Conservation (phyloP, 2,329 filamentous ascomycete genomes). For the Colletotrichum eremochloae region DNA sequence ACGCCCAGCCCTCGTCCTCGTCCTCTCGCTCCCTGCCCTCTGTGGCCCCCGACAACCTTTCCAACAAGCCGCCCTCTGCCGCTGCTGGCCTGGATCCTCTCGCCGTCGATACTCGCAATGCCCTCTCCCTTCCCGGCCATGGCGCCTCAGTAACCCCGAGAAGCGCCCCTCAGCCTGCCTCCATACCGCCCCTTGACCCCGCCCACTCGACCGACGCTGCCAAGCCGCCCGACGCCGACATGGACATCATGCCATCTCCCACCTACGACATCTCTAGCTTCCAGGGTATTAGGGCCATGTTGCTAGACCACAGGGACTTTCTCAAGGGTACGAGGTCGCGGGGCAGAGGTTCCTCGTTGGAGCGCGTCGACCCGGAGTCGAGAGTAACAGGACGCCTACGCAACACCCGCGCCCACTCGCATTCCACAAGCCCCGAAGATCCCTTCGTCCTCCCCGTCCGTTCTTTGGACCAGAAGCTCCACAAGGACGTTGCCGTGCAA, state of each 20-base stretch:
- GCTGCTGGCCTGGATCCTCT: constrained; percentile 45
- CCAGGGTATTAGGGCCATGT: constrained; percentile 53
- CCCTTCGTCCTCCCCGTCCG: constrained; percentile 44
- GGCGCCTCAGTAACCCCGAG: constrained; percentile 55
- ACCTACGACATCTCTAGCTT: constrained; percentile 51
- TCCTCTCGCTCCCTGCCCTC: constrained; percentile 28
- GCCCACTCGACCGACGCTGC: constrained; percentile 5
- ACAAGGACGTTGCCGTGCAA: constrained; percentile 43
- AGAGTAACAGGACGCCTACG: constrained; percentile 43
- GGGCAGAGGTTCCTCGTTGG: constrained; percentile 47
- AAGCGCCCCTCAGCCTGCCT: constrained; percentile 47
- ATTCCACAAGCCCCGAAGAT: constrained; percentile 47
- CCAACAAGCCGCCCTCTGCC: constrained; percentile 20
- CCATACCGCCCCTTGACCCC: constrained; percentile 48
- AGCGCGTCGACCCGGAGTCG: constrained; percentile 53
- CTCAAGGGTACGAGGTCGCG: constrained; percentile 47
- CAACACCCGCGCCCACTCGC: constrained; percentile 43
- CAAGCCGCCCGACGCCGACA: constrained; percentile 45
- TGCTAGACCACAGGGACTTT: constrained; percentile 53
- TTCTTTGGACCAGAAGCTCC: constrained; percentile 37
- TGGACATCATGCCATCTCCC: constrained; percentile 49
- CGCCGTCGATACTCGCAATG: constrained; percentile 48
- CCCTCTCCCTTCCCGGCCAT: constrained; percentile 51
- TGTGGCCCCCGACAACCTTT: constrained; percentile 18
- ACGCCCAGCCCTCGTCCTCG: constrained; percentile 20